Percentiles rank a stretch among this genome's conserved stretches.
phyloP scores from a whole-genome alignment of 768 basidiomycete genomes.

The Xerocomus potaroensis region DNA sequence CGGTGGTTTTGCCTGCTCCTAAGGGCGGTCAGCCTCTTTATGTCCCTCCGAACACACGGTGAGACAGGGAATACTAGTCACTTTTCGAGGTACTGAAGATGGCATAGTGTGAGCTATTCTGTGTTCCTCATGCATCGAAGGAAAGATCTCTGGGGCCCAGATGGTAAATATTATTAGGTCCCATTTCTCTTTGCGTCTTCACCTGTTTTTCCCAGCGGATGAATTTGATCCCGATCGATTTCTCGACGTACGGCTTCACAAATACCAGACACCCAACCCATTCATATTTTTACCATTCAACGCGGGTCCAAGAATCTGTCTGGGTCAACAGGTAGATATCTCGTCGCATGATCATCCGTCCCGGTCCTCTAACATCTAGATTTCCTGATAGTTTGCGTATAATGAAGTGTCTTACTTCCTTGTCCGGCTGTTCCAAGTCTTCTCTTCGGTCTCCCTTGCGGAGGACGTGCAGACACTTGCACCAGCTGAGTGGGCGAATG shows the following conservation, averaged over 20 bases:
- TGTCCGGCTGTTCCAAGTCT: conserved; percentile 47
- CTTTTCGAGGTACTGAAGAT: too few relatives aligned
- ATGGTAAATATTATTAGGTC: conserved; percentile 26
- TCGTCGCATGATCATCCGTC: too few relatives aligned
- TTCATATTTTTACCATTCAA: conserved; percentile 72
- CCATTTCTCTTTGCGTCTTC: too few relatives aligned
- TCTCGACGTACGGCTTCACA: conserved; percentile 51
- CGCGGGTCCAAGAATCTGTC: conserved; percentile 61
- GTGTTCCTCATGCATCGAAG: conserved; percentile 34
- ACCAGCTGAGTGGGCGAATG: conserved; percentile 31
- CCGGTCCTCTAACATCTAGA: too few relatives aligned
- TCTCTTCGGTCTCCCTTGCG: conserved; percentile 40
- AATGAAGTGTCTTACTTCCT: conserved; percentile 53
- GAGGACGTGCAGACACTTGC: conserved; percentile 33
- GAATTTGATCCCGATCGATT: conserved; percentile 64
- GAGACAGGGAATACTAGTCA: too few relatives aligned
- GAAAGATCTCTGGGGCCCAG: conserved; percentile 26
- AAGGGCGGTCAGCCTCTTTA: conserved; percentile 45
- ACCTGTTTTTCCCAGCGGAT: conserved; percentile 12
- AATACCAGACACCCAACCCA: conserved; percentile 53
- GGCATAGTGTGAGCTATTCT: conserved; percentile 10
- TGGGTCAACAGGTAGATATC: conserved; percentile 45
- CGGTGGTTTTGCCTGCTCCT: conserved; percentile 16
- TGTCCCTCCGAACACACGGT: conserved; percentile 40
- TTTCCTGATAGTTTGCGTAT: conserved; percentile 48